Evolutionary conservation across 495 filamentous ascomycete genomes (phyloP), one percentile per base, ranked within the genome.

Genomic region (Ascobolus immersus): DNA sequence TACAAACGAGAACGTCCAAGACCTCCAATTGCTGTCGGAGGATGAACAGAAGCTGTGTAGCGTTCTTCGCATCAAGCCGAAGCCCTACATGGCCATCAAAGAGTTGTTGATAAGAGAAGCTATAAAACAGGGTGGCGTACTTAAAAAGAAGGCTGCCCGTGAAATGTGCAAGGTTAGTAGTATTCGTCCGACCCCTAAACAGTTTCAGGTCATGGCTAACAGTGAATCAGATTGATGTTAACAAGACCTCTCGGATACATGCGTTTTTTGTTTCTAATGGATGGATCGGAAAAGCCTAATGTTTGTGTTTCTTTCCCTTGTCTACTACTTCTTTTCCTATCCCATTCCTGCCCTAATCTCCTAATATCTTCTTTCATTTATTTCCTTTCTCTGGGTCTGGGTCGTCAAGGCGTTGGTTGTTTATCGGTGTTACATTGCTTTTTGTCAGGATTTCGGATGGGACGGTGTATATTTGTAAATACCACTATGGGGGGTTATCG

Each of bases 71-170:
- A 52, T 94, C 21, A 70, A 78, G 51, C 89, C 86, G 1, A 94
- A 94, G 52, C 77, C 89, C 1, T 99, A 92, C 48, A 48, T 91
- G 21, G 76, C 77, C 42, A 81, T 99, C 52, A 94, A 94, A 53
- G 80, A 92, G 46, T 66, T 71, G 18, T 52, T 92, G 22, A 52
- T 94, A 28, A 77, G 75, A 46, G 81, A 93, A 47, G 77, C 84
- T 1, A 66, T 90, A 56, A 84, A 80, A 52, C 67, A 70, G 32
- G 78, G 80, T 19, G 86, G 86, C 2, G 66, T 55, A 21, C 42
- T 99, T 17, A 94, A 92, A 59, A 90, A 81, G 65, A 93, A 89
- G 47, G 65, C 72, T 39, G 81, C 77, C 0, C 71, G 69, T 44
- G 70, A 71, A 37, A 57, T 75, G 26, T 71, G 65, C 52, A 65